Percentiles rank a stretch among this genome's conserved stretches.
Conservation (phyloP, 108 stramenopile species). For the Craspedostauros australis region DNA sequence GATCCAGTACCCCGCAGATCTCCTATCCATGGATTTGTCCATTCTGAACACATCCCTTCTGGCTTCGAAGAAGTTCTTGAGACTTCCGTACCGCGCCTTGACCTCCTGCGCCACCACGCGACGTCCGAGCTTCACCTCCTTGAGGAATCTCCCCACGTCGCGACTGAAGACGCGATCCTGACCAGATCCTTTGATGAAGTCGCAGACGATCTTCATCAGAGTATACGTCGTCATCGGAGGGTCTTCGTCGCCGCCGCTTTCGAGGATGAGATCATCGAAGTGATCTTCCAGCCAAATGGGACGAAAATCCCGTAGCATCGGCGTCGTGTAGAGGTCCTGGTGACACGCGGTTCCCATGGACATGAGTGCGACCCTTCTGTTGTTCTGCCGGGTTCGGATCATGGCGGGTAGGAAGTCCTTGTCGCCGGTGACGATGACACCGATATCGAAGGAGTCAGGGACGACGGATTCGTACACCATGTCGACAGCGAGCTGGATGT, state of each 20-base stretch:
- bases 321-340: constrained; percentile 53
- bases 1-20: too few species aligned
- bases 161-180: constrained; percentile 42
- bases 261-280: constrained; percentile 31
- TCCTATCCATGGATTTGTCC: too few species aligned
- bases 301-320: constrained; percentile 69
- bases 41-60: too few species aligned
- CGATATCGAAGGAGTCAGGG: constrained; percentile 81
- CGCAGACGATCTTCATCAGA: constrained; percentile 52
- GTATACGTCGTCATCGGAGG: constrained; percentile 37
- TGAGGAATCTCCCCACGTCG: constrained; percentile 67
- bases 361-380: constrained; percentile 63
- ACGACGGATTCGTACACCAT: constrained; percentile 85
- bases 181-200: constrained; percentile 54
- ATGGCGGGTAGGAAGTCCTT: constrained; percentile 87
- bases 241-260: neutral
- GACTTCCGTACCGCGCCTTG: constrained; percentile 51
- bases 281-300: constrained; percentile 70
- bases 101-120: constrained; percentile 60
- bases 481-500: constrained; percentile 84
- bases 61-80: constrained; percentile 50
- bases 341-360: constrained; percentile 59
- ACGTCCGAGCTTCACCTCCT: constrained; percentile 42
- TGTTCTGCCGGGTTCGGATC: constrained; percentile 75
- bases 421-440: constrained; percentile 78